Evolutionary conservation across 805 yeast genomes (phyloP).

Genomic region (Tetrapisispora iriomotensis): DNA sequence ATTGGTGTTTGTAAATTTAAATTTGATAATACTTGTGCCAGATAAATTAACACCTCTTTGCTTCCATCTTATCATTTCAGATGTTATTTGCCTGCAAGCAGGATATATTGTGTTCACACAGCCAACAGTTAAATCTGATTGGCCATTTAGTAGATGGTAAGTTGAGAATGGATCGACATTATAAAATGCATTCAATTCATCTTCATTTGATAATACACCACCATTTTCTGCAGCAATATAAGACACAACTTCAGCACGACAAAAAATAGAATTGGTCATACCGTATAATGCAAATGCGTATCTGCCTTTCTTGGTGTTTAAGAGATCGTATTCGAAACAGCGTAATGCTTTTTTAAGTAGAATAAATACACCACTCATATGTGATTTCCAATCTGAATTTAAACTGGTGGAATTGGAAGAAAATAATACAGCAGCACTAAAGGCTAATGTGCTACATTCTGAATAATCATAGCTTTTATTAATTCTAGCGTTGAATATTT

Average conservation of each 20-base stretch:
- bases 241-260: constrained; percentile 6
- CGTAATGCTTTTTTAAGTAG: constrained; percentile 3
- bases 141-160: background rate
- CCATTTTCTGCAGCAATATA: constrained; percentile 9
- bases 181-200: constrained; percentile 1
- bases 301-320: background rate
- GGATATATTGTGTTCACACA: constrained; percentile 1
- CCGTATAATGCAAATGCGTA: constrained; percentile 4
- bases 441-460: constrained; percentile 4
- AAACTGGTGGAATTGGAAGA: constrained; percentile 4
- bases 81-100: background rate
- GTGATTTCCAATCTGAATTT: constrained; percentile 7
- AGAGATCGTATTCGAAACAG: background rate
- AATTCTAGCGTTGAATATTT: background rate
- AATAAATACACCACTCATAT: constrained; percentile 3
- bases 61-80: constrained; percentile 1
- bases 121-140: constrained; percentile 2
- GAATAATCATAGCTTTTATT: constrained; percentile 1
- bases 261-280: constrained; percentile 4
- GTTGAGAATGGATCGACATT: background rate
- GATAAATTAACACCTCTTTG: constrained; percentile 1
- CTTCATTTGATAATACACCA: constrained; percentile 2
- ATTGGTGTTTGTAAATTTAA: constrained; percentile 3
- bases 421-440: constrained; percentile 5
- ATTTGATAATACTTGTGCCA: constrained; percentile 8